phyloP scores from a whole-genome alignment of 129 eudicot species.

The Tagetes erecta region DNA sequence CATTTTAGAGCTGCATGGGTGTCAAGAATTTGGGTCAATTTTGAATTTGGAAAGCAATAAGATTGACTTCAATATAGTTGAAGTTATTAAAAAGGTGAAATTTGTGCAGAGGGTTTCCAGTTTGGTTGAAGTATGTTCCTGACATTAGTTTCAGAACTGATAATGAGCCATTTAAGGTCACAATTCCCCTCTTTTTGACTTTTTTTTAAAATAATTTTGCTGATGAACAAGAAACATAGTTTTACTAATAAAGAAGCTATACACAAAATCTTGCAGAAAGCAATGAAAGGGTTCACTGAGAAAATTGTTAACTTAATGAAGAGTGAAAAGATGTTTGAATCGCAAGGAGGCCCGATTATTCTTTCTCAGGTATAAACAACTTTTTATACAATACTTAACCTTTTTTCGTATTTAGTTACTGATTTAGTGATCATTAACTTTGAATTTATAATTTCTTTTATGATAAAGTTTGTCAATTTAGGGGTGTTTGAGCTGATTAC shows the following conservation, averaged over 20 bases:
- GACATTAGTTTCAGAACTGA: conserved; percentile 90
- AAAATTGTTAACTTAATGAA: conserved; percentile 82
- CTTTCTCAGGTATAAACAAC: conserved; percentile 63
- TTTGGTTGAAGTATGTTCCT: conserved; percentile 90
- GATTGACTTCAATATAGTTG: not conserved
- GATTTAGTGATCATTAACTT: not conserved
- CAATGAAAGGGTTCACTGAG: conserved; percentile 74
- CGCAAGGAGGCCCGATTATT: conserved; percentile 92
- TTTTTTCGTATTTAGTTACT: not conserved
- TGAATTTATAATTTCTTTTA: not conserved
- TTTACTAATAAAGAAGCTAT: not conserved
- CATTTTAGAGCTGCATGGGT: conserved; percentile 2
- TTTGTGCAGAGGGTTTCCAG: conserved; percentile 80
- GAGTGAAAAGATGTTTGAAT: conserved; percentile 72
- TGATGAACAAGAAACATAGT: not conserved
- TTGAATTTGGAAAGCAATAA: conserved; percentile 9
- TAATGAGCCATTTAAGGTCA: conserved; percentile 89
- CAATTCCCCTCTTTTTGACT: not conserved
- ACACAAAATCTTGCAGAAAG: conserved; percentile 45
- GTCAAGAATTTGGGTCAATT: not conserved
- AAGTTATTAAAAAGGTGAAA: not conserved
- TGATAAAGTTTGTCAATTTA: not conserved
- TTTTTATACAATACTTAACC: not conserved
- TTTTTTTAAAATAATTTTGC: not conserved
- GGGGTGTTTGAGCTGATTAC: not conserved